Conservation (phyloP, 2,329 filamentous ascomycete genomes). For the Amesomyces nigricolor region DNA sequence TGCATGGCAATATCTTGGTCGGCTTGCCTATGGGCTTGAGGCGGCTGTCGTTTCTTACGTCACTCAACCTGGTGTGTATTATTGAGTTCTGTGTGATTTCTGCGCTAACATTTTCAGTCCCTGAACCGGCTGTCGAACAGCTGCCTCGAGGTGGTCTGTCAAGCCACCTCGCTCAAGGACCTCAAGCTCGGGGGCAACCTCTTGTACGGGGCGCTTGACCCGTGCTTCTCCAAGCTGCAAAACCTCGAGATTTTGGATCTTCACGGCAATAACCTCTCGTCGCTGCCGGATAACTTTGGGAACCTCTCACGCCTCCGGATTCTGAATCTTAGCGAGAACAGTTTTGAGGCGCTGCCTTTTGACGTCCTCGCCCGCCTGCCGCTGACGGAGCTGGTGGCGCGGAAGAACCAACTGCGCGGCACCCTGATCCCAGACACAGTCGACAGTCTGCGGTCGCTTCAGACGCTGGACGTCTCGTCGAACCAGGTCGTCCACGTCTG, state of each 20-base stretch:
- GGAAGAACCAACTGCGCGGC: slow-evolving; percentile 73
- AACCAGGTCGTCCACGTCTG: slow-evolving; percentile 63
- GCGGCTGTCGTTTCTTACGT: slow-evolving; percentile 66
- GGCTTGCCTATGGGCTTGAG: slow-evolving; percentile 70
- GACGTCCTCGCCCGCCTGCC: slow-evolving; percentile 61
- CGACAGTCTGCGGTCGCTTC: slow-evolving; percentile 56
- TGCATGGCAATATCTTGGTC: slow-evolving; percentile 77
- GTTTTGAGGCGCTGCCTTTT: slow-evolving; percentile 65
- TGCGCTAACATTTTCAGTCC: slow-evolving; percentile 46
- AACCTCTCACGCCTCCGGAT: slow-evolving; percentile 64
- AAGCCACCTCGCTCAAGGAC: slow-evolving; percentile 68
- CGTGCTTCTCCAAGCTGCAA: slow-evolving; percentile 56
- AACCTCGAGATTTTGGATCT: slow-evolving; percentile 77
- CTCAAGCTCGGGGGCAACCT: slow-evolving; percentile 76
- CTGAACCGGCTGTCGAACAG: slow-evolving; percentile 74
- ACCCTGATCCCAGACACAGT: slow-evolving; percentile 62
- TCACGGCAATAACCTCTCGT: slow-evolving; percentile 70
- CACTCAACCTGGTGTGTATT: slow-evolving; percentile 69
- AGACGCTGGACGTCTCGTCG: slow-evolving; percentile 69
- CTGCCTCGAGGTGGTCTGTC: slow-evolving; percentile 65
- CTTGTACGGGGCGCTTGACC: slow-evolving; percentile 61
- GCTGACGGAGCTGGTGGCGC: slow-evolving; percentile 65
- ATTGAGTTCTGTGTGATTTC: background rate
- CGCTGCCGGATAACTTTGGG: slow-evolving; percentile 62
- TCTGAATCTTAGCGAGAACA: slow-evolving; percentile 76